Evolutionary conservation across 805 yeast species (phyloP).

Genomic region (Lachancea thermotolerans): DNA sequence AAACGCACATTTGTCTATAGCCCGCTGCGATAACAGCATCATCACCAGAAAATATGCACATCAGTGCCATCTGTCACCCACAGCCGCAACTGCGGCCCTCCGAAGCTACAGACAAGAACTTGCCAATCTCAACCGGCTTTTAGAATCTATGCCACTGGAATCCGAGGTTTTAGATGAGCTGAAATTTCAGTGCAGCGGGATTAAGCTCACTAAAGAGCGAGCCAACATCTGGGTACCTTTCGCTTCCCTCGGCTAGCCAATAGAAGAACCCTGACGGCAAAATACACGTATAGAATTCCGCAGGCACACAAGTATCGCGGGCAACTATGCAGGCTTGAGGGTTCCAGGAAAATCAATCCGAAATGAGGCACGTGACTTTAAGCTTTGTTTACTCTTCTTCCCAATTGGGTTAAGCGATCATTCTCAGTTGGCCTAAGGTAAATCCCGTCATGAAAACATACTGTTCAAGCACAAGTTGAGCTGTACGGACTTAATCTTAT

Average conservation of each 20-base stretch:
- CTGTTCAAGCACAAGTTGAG: background rate
- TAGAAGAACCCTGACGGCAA: background rate
- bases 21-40: background rate
- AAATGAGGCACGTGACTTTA: too few relatives aligned
- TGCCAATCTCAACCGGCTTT: slow-evolving; percentile 1
- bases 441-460: background rate
- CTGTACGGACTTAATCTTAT: background rate
- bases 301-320: too few relatives aligned
- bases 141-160: background rate
- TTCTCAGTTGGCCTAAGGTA: background rate
- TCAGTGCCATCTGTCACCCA: background rate
- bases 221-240: slow-evolving; percentile 7
- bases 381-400: slow-evolving; percentile 4
- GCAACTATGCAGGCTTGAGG: too few relatives aligned
- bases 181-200: slow-evolving; percentile 6
- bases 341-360: too few relatives aligned
- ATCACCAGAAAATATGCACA: background rate
- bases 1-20: slow-evolving; percentile 8
- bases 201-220: slow-evolving; percentile 8
- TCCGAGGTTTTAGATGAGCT: background rate
- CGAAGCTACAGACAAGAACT: background rate
- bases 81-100: background rate
- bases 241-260: background rate
- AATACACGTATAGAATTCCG: background rate
- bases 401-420: slow-evolving; percentile 5